Evolutionary conservation across 371 early-diverging fungal species (phyloP).

Genomic region (Mortierella sp.): DNA sequence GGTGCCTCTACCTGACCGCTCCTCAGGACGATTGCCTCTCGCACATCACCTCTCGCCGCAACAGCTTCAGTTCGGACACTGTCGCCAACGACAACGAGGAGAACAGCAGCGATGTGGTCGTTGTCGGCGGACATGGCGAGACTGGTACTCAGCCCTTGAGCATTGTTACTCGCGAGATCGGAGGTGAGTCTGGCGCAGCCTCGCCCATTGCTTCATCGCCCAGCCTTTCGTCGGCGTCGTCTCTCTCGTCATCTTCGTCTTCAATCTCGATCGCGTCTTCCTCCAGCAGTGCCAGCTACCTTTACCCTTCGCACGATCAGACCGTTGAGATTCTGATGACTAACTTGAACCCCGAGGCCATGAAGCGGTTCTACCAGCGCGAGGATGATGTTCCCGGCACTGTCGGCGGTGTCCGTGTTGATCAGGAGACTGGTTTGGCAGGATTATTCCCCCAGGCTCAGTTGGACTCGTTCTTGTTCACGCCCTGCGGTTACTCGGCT

Average conservation of each 20-base stretch:
- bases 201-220: slow-evolving; percentile 23
- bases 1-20: slow-evolving; percentile 91
- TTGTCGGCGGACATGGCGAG: slow-evolving; percentile 28
- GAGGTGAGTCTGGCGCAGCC: neutral
- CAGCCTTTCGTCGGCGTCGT: slow-evolving; percentile 45
- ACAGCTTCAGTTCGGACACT: slow-evolving; percentile 34
- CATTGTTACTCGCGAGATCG: slow-evolving; percentile 29
- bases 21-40: slow-evolving; percentile 67
- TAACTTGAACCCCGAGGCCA: slow-evolving; percentile 79
- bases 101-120: slow-evolving; percentile 18
- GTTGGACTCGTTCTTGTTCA: slow-evolving; percentile 89
- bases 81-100: neutral
- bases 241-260: slow-evolving; percentile 49
- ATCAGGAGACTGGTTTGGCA: slow-evolving; percentile 80
- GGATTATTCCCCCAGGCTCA: slow-evolving; percentile 82
- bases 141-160: slow-evolving; percentile 25
- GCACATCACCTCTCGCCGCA: slow-evolving; percentile 43
- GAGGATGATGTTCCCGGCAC: slow-evolving; percentile 66
- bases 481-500: slow-evolving; percentile 95
- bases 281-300: slow-evolving; percentile 55
- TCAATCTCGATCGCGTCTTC: slow-evolving; percentile 54
- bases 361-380: slow-evolving; percentile 75
- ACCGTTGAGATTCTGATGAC: slow-evolving; percentile 97
- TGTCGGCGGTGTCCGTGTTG: slow-evolving; percentile 73
- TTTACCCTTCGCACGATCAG: slow-evolving; percentile 73